These are phyloP conservation scores for Boletus patriciae DNA, from an alignment of 768 basidiomycete genomes.

Conservation along the genomic window DNA sequence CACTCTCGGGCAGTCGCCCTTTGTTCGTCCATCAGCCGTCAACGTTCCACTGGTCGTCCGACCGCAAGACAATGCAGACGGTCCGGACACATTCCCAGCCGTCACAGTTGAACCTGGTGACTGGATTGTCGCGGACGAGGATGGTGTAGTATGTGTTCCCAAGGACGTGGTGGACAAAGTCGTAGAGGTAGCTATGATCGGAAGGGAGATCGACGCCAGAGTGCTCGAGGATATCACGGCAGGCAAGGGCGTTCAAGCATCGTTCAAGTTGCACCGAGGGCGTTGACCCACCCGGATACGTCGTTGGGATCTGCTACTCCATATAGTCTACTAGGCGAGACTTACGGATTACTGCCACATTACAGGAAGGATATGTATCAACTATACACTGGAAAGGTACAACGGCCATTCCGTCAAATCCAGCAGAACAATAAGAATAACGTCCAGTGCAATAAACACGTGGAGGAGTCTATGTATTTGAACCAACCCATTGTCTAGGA, in stretches of 20 bases:
- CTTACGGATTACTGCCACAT: conserved; percentile 7
- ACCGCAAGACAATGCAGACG: conserved; percentile 31
- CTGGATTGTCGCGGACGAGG: conserved; percentile 81
- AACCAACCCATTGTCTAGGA: conserved; percentile 4
- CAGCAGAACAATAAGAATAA: conserved; percentile 23
- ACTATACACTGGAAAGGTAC: conserved; percentile 16
- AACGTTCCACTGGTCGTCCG: conserved; percentile 61
- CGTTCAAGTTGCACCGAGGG: conserved; percentile 78
- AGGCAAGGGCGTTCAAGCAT: conserved; percentile 71
- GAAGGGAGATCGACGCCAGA: conserved; percentile 62
- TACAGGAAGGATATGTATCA: conserved; percentile 21
- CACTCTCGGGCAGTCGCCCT: conserved; percentile 83
- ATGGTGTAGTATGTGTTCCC: conserved; percentile 87
- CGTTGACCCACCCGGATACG: conserved; percentile 25
- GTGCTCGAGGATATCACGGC: conserved; percentile 75
- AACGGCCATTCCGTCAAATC: conserved; percentile 17
- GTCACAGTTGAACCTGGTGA: conserved; percentile 71
- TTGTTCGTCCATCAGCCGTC: conserved; percentile 76
- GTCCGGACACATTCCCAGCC: conserved; percentile 46
- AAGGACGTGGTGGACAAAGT: conserved; percentile 52
- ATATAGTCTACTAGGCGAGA: not conserved
- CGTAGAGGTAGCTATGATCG: conserved; percentile 54
- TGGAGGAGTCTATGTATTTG: conserved; percentile 5
- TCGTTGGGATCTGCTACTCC: not conserved
- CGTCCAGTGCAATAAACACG: not conserved